A percentile compares a stretch with the other conserved stretches of the same genome.
Evolutionary conservation across 2,329 filamentous ascomycete species (phyloP).

Genomic region (Beauveria pseudobassiana): DNA sequence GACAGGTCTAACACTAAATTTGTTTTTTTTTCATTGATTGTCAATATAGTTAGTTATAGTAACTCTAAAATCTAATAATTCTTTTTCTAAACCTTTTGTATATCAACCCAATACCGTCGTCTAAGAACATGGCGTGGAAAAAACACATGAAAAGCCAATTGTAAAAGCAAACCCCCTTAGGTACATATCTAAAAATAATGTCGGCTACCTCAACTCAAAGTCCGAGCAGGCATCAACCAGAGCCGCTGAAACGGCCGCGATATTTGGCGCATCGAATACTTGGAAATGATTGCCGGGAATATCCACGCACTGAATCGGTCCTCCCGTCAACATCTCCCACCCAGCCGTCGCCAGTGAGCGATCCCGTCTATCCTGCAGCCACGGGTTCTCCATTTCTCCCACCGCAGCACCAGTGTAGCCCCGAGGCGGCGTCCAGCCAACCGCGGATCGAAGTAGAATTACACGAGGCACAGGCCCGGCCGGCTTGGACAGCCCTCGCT

Average conservation of each 20-base stretch:
- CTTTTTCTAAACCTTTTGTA: too few relatives aligned
- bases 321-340: not conserved
- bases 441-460: not conserved
- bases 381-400: not conserved
- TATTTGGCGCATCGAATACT: not conserved
- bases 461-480: not conserved
- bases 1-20: too few relatives aligned
- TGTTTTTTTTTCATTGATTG: too few relatives aligned
- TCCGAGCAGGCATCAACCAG: not conserved
- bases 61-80: too few relatives aligned
- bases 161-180: too few relatives aligned
- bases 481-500: not conserved
- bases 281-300: not conserved
- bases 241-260: not conserved
- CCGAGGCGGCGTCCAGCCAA: not conserved
- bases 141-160: too few relatives aligned
- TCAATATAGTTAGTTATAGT: too few relatives aligned
- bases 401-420: not conserved
- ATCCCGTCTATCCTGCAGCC: not conserved
- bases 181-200: not conserved
- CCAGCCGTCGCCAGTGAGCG: not conserved
- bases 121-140: too few relatives aligned
- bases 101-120: too few relatives aligned
- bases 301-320: not conserved
- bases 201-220: not conserved